Evolutionary conservation across 2,329 filamentous ascomycete genomes (phyloP).

Genomic region (Fusarium haematococcum): DNA sequence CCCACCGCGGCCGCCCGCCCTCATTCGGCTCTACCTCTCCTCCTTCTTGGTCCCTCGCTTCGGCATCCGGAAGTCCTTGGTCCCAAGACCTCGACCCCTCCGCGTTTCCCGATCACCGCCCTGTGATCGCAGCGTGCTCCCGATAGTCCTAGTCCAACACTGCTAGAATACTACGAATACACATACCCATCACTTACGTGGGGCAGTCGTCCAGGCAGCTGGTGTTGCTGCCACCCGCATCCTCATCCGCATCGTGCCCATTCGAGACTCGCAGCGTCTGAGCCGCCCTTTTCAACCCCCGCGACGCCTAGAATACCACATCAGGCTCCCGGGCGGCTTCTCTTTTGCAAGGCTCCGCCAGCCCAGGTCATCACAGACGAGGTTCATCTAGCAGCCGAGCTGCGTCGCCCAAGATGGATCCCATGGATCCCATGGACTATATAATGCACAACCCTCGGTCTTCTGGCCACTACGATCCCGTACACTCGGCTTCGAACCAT

Average conservation of each 20-base stretch:
- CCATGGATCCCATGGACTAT: conserved; percentile 47
- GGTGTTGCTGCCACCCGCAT: conserved; percentile 12
- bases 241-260: conserved; percentile 7
- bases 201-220: conserved; percentile 26
- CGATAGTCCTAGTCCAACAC: conserved; percentile 46
- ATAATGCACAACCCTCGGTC: conserved; percentile 38
- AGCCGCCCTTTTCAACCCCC: conserved; percentile 8
- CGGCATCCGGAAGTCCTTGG: conserved; percentile 29
- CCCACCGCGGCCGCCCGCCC: conserved; percentile 18
- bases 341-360: not conserved
- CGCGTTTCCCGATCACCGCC: conserved; percentile 41
- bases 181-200: conserved; percentile 28
- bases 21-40: conserved; percentile 19
- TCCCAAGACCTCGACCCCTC: conserved; percentile 41
- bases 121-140: conserved; percentile 44
- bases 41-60: conserved; percentile 19
- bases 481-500: conserved; percentile 41
- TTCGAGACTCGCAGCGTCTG: conserved; percentile 17
- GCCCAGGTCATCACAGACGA: not conserved
- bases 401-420: conserved; percentile 41
- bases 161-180: conserved; percentile 43
- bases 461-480: conserved; percentile 43
- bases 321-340: conserved; percentile 10
- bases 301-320: not conserved
- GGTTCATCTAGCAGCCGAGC: conserved; percentile 10